These are phyloP conservation scores for Erysimum cheiranthoides DNA, from an alignment of 345 rosid genomes.

Conservation along the genomic window DNA sequence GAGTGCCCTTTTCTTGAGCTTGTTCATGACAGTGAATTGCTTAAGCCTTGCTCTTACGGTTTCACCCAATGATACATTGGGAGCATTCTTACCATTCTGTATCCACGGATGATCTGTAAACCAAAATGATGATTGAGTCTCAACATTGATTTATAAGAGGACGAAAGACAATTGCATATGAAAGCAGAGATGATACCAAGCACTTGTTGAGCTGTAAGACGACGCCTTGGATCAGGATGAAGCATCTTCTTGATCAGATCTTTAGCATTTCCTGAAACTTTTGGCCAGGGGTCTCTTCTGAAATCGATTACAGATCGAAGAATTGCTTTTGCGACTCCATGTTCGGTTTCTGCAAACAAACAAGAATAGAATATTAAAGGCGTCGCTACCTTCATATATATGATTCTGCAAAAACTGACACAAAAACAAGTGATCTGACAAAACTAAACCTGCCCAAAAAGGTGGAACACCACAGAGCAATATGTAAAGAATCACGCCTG, in stretches of 20 bases:
- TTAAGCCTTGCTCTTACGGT: slow-evolving; percentile 86
- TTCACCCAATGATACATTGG: slow-evolving; percentile 87
- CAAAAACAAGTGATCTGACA: neutral
- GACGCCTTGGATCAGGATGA: slow-evolving; percentile 74
- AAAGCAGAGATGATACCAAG: slow-evolving; percentile 58
- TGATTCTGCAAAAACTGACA: neutral
- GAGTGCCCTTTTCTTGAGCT: slow-evolving; percentile 93
- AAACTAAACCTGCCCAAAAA: slow-evolving; percentile 87
- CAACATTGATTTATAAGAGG: neutral
- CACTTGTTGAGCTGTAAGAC: slow-evolving; percentile 92
- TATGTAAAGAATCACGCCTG: slow-evolving; percentile 89
- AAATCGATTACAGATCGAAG: slow-evolving; percentile 73
- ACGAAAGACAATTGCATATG: neutral
- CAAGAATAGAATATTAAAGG: neutral
- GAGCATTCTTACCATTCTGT: slow-evolving; percentile 80
- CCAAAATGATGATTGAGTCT: slow-evolving; percentile 5
- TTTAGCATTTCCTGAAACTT: slow-evolving; percentile 85
- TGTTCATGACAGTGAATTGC: slow-evolving; percentile 93
- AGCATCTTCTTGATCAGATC: slow-evolving; percentile 90
- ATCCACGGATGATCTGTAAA: slow-evolving; percentile 89
- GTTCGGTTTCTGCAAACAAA: slow-evolving; percentile 77
- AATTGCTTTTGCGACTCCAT: slow-evolving; percentile 94
- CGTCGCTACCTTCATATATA: neutral
- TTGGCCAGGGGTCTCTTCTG: slow-evolving; percentile 98
- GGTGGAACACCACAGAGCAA: slow-evolving; percentile 93